A percentile compares a stretch with the other conserved stretches of the same genome.
Evolutionary conservation across 2,329 filamentous ascomycete species (phyloP).

Genomic region (Aspergillus aculeatus): DNA sequence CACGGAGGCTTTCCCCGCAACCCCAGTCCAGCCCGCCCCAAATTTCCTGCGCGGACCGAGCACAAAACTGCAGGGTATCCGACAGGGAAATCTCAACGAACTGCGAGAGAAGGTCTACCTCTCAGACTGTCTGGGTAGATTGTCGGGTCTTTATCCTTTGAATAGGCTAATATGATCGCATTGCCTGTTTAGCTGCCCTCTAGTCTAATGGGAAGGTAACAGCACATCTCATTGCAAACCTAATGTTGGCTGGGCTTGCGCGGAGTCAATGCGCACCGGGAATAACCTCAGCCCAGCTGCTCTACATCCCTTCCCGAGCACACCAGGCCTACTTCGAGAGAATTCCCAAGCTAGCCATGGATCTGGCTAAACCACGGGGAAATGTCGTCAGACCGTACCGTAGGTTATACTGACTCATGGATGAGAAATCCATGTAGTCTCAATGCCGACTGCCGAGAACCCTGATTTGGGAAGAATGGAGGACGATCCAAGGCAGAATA

Average conservation of each 20-base stretch:
- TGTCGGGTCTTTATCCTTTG: not conserved
- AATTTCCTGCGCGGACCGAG: not conserved
- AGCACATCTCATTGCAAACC: not conserved
- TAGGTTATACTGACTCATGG: not conserved
- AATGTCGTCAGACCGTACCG: not conserved
- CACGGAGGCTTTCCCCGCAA: conserved; percentile 7
- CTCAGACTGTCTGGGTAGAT: no score
- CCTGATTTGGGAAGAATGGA: not conserved
- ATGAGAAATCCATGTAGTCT: not conserved
- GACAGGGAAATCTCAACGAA: not conserved
- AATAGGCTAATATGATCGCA: not conserved
- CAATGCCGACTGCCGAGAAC: not conserved
- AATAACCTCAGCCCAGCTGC: not conserved
- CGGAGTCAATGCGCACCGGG: not conserved
- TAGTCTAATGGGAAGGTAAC: not conserved
- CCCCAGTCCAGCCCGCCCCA: not conserved
- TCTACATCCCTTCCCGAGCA: not conserved
- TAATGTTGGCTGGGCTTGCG: no score
- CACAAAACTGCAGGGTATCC: not conserved
- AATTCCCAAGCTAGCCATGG: not conserved
- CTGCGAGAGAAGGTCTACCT: not conserved
- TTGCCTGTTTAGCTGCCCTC: not conserved
- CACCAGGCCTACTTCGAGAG: not conserved
- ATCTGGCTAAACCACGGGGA: not conserved
- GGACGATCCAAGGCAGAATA: not conserved